phyloP scores from a whole-genome alignment of 306 rosid species.

The Pyrus pyrifolia region DNA sequence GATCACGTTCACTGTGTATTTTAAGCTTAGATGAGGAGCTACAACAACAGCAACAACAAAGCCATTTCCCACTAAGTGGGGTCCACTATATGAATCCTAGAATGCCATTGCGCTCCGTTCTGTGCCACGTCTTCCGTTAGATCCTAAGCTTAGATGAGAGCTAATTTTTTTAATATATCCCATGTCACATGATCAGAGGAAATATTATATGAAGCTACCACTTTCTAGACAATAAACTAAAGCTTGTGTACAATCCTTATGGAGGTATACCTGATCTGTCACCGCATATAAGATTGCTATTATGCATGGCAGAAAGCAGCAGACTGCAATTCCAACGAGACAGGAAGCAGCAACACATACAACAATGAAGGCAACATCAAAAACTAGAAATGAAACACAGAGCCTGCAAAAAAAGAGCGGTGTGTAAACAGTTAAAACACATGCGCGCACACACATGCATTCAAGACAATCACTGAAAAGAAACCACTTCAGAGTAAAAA shows the following conservation, averaged over 20 bases:
- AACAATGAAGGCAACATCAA: conserved; percentile 60
- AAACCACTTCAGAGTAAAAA: neutral
- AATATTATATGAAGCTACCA: neutral
- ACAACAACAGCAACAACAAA: no score
- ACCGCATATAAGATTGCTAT: conserved; percentile 60
- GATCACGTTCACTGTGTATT: neutral
- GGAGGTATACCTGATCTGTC: conserved; percentile 54
- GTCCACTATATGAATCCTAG: no score
- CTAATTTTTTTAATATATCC: neutral
- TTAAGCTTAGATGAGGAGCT: neutral
- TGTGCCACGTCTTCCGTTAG: no score
- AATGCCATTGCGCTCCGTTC: no score
- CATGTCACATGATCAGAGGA: neutral
- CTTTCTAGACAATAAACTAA: neutral
- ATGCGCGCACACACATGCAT: neutral
- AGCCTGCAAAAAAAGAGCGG: conserved; percentile 59
- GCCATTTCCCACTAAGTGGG: no score
- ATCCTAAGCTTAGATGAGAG: neutral
- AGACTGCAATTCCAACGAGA: conserved; percentile 82
- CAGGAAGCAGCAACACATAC: conserved; percentile 69
- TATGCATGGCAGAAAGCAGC: conserved; percentile 94
- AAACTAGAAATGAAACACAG: conserved; percentile 69
- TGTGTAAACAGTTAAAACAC: conserved; percentile 7
- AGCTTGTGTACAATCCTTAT: neutral
- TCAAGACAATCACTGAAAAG: neutral